These are phyloP conservation scores for Populus alba DNA, from an alignment of 345 rosid genomes.

Conservation along the genomic window DNA sequence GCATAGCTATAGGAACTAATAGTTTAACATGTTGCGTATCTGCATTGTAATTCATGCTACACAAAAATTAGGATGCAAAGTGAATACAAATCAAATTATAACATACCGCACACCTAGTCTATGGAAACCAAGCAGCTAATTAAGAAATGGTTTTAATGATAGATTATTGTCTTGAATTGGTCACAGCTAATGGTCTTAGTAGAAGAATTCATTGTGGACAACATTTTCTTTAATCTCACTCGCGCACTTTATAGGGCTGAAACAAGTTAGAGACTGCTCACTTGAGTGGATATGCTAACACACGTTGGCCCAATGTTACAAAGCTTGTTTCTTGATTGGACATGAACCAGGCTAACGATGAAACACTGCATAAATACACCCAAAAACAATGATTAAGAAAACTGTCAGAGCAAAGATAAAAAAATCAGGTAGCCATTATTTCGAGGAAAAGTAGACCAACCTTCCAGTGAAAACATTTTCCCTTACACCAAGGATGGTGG, in stretches of 20 bases:
- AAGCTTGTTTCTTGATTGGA: constrained; percentile 99
- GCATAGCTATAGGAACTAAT: too few relatives aligned
- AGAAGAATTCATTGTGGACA: too few relatives aligned
- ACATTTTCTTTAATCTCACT: too few relatives aligned
- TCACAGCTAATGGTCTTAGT: too few relatives aligned
- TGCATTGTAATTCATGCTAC: too few relatives aligned
- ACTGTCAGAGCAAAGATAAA: constrained; percentile 10
- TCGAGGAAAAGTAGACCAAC: constrained; percentile 36
- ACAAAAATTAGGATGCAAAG: too few relatives aligned
- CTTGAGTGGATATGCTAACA: constrained; percentile 88
- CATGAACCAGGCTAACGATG: constrained; percentile 98
- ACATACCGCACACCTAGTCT: too few relatives aligned
- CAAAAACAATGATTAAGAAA: constrained; percentile 22
- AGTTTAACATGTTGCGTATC: too few relatives aligned
- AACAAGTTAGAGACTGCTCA: constrained; percentile 39
- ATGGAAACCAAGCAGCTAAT: too few relatives aligned
- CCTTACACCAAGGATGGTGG: constrained; percentile 96
- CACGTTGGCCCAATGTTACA: constrained; percentile 96
- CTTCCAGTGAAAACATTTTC: constrained; percentile 97
- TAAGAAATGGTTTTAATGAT: too few relatives aligned
- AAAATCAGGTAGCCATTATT: neutral
- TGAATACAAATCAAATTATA: too few relatives aligned
- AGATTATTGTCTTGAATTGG: too few relatives aligned
- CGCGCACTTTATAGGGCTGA: neutral
- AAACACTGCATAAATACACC: constrained; percentile 68